Evolutionary conservation across 306 rosid species (phyloP), one percentile per base, ranked within the genome.

Genomic region (Corylus avellana): DNA sequence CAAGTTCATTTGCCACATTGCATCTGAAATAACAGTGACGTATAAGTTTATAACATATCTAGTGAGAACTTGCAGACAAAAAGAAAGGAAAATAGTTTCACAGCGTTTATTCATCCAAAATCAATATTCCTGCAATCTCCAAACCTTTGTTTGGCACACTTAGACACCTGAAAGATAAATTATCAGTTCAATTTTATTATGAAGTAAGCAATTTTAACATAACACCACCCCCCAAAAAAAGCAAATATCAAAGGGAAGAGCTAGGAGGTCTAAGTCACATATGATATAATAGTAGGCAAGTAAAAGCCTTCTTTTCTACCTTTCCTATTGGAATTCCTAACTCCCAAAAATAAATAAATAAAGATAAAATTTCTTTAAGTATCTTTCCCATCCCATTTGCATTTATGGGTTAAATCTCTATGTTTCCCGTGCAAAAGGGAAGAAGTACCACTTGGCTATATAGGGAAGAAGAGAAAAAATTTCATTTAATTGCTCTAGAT

Each of bases 1-100:
- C 88, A 94, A 87, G 78, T 85, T 92, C 94, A 94, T 88, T 85
- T 77, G 98, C 98, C 98, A 94, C 88, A 92, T 80, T 84, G 92
- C 97, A 87, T 92, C 98, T 94, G 90, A 74, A 86, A 86, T 42
- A 82, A 57, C 86, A 84, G 39, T 77, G 73, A 73, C 44, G 37
- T 49, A 77, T 74, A 78, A 63, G 71, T 81, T 74, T 75, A 42
- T 22, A 29, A 75, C 81, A 82, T 20, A 70, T 50, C 72, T 54
- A 49, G 70, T 49, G 63, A 63, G 37, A 67, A 84, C 51, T 78
- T 55, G 22, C 11, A 11, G 18, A 11, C 44, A 42, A 66, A 54
- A 83, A 75, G 50, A 54, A 20, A 85, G 75, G 76, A 66, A 44
- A 29, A 32, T 49, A 75, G 42, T 74, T 59, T 35, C 22, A 56